A percentile compares a stretch with the other conserved stretches of the same genome.
These are phyloP conservation scores for Lindgomyces ingoldianus DNA, from an alignment of 495 filamentous ascomycete genomes.

Conservation along the genomic window DNA sequence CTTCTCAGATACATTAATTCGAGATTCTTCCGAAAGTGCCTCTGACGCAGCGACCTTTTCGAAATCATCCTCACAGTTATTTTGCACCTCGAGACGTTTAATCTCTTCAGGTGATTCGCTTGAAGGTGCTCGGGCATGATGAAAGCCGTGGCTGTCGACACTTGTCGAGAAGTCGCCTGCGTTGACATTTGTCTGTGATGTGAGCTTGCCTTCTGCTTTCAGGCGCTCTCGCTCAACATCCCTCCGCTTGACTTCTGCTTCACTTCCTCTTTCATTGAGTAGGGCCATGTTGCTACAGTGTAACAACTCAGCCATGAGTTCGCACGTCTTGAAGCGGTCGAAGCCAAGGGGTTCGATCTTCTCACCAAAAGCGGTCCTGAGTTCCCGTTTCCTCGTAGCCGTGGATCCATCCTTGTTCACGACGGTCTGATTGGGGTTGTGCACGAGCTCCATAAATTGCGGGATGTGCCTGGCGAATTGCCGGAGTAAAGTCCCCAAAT, in stretches of 20 bases:
- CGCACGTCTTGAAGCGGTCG: conserved; percentile 98
- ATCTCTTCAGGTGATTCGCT: conserved; percentile 51
- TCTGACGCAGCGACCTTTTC: conserved; percentile 80
- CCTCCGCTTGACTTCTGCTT: conserved; percentile 77
- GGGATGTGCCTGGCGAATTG: conserved; percentile 90
- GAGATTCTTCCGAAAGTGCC: conserved; percentile 65
- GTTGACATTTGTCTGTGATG: conserved; percentile 47
- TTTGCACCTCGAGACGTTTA: conserved; percentile 65
- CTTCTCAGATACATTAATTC: conserved; percentile 54
- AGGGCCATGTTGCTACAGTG: conserved; percentile 99
- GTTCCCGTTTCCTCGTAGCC: conserved; percentile 60
- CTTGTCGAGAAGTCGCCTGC: conserved; percentile 48
- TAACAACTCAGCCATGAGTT: conserved; percentile 95
- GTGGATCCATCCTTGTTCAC: conserved; percentile 61
- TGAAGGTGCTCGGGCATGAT: conserved; percentile 49
- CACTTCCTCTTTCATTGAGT: conserved; percentile 88
- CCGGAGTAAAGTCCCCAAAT: conserved; percentile 88
- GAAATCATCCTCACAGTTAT: conserved; percentile 84
- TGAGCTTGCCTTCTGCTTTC: conserved; percentile 66
- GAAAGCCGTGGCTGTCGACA: conserved; percentile 49
- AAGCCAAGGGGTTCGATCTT: conserved; percentile 95
- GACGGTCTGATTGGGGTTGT: conserved; percentile 63
- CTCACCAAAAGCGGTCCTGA: conserved; percentile 83
- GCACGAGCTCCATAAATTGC: conserved; percentile 89
- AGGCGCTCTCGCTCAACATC: conserved; percentile 80